Base-by-base conservation (phyloP, 257 asterid genomes). In the Jacaranda mimosifolia region DNA sequence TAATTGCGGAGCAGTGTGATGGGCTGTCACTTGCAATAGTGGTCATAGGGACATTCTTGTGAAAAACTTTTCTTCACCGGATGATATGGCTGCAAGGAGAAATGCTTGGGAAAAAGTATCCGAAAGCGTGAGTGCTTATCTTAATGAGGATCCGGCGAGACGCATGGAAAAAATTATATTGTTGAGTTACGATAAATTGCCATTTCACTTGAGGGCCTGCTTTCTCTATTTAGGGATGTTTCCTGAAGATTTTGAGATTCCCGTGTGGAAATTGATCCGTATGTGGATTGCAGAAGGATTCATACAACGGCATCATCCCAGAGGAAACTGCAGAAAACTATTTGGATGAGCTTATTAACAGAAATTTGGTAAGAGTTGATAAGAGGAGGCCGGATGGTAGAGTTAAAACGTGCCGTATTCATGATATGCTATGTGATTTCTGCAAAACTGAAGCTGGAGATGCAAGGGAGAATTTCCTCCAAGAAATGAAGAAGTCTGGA, bases 1-100 rank as follows among this genome's bases (percentile, higher is more conserved):
- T 62, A 0, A 89, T 89, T 32, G 86, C 84, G 1, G 45, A 63
- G 38, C 57, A 70, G 38, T 89, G 94, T 36, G 82, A 46, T 5
- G 83, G 88, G n/a, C 78, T 89, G 15, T 92, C 94, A 8, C 89
- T 89, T 15, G 89, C 92, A 0, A 71, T 89, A 13, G 92, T 89
- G 17, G 86, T 86, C 9, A 83, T 86, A 4, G 91, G 0, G 92
- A 91, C 18, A 85, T 88, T 51, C 87, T 89, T 32, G 76, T 72
- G 5, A 80, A 80, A 8, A 81, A 81, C 51, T 66, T 74, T 38
- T 65, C 79, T 0, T 11, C 79, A 2, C 53, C 78, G 6, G 69
- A 48, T 8, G 83, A 76, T 14, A 79, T 63, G 68, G 18, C 7
- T 13, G 82, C 72, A 4, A 73, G 18, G 52, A 81, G 8, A 51